Percentiles rank a stretch among this genome's conserved stretches.
These are phyloP conservation scores for Tolypocladium paradoxum DNA, from an alignment of 2,329 filamentous ascomycete species.

Conservation along the genomic window DNA sequence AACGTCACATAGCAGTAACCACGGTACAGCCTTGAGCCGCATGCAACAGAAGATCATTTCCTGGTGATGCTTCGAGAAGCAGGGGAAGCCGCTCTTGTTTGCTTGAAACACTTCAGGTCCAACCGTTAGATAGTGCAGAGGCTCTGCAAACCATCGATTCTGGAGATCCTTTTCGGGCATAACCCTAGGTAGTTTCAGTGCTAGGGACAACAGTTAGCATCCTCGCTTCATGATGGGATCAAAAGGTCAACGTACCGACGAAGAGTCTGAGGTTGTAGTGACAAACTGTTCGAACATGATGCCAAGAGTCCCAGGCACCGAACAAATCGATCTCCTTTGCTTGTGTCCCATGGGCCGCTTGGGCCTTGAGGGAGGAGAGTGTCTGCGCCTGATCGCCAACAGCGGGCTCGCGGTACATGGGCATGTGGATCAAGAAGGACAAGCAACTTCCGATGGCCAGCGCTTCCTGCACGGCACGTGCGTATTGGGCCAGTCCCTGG, in stretches of 20 bases:
- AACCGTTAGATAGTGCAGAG: constrained; percentile 51
- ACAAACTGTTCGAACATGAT: constrained; percentile 74
- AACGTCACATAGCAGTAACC: constrained; percentile 52
- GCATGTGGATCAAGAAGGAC: constrained; percentile 69
- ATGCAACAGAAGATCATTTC: constrained; percentile 51
- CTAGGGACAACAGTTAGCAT: constrained; percentile 19
- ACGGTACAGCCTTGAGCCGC: constrained; percentile 51
- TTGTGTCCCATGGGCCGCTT: constrained; percentile 16
- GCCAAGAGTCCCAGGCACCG: constrained; percentile 88
- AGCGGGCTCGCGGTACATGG: constrained; percentile 68
- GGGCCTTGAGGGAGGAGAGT: constrained; percentile 33
- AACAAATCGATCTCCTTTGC: constrained; percentile 55
- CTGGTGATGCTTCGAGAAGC: constrained; percentile 51
- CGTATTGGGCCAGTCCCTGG: constrained; percentile 60
- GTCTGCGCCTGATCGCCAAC: constrained; percentile 40
- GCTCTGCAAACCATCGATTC: constrained; percentile 59
- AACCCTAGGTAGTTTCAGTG: constrained; percentile 44
- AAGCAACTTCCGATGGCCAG: constrained; percentile 65
- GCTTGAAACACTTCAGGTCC: constrained; percentile 42
- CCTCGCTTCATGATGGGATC: background rate
- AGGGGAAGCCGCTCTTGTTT: constrained; percentile 51
- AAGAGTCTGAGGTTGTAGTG: constrained; percentile 73
- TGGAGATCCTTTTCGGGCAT: constrained; percentile 51
- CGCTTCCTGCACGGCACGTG: constrained; percentile 71
- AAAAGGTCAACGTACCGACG: constrained; percentile 55